Evolutionary conservation across 2,329 filamentous ascomycete genomes (phyloP), one percentile per base, ranked within the genome.

Genomic region (Fusarium decemcellulare): DNA sequence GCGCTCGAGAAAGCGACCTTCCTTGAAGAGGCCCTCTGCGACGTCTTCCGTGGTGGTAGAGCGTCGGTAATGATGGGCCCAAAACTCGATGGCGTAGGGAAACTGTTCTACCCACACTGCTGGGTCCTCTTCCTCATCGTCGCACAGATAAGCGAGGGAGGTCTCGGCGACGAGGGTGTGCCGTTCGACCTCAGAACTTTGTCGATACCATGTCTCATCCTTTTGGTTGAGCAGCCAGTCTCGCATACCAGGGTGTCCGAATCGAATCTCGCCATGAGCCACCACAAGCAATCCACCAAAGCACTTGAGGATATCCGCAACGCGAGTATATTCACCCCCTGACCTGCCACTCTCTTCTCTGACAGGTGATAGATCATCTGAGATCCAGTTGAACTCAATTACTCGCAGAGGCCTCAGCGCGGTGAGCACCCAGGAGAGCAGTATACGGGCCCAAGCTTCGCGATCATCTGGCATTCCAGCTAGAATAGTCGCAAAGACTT

Each of bases 31-130:
- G 18, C 18, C 18, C 4, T 23, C 18, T 4, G 18, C 4, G 18
- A 23, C 18, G 18, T 23, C 18, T 23, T 23, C 18, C 4, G 18
- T 23, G 10, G n/a, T 16, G 29, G 29, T 2, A 7, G 4, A 14
- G 3, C 29, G 14, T 8, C 11, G 23, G 53, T 52, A 56, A 34
- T 62, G 59, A 14, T 40, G 11, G 3, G 46, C 9, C 53, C 44
- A 58, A 27, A 62, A 62, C 40, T 51, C 15, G 9, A 42, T 46
- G 12, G 53, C 46, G 9, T 62, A 58, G 6, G 53, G 53, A 16
- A 62, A 32, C n/a, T 47, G 37, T 10, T 23, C 37, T 29, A 27
- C n/a, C 53, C 59, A 62, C 3, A 23, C 23, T 5, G 8, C 10
- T 8, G 18, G 12, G 6, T 14, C 34, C 18, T 42, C 23, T 6